Base-by-base conservation (phyloP, 331 rosid species). In the Stylosanthes scabra region DNA sequence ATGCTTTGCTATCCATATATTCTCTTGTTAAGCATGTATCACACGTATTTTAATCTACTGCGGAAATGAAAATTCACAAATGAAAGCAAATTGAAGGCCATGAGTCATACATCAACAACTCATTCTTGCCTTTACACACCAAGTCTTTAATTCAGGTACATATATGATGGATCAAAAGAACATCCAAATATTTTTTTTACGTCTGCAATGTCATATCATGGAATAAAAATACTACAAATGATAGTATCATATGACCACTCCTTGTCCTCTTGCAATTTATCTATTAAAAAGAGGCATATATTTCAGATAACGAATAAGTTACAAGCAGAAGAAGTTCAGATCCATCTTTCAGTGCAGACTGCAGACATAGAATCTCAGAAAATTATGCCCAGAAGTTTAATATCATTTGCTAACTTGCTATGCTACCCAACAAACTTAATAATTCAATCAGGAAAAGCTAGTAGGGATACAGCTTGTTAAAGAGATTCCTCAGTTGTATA, bases 401-500 rank as follows among this genome's bases (percentile, higher is more conserved):
- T 25, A 70, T 42, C 57, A 57, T 44, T 9, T 45, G 50, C 50
- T 45, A 45, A 9, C 12, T 70, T 13, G 45, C 57, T 27, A 40
- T 13, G 45, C 57, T 27, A 40, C 9, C 3, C 0, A 2, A 34
- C 28, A 14, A 67, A 41, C 45, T 41, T 41, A 11, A 52, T 52
- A 55, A 16, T 16, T 74, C 28, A 37, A 60, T 60, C 77, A 60
- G 8, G 25, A 60, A 13, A 45, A 41, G 45, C 45, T 41, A 6
- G 45, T 41, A 41, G 45, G 45, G 7, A 41, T 41, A 41, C 45
- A 41, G 46, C 46, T 7, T 41, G 46, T 41, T 41, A 41, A 8
- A 41, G 9, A 41, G 10, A 41, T 41, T 41, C 46, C 46, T 41
- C 46, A 41, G 46, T 6, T 41, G 10, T 41, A 41, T 41, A 31